Base-by-base conservation (phyloP, 2,329 filamentous ascomycete genomes). In the Aspergillus glaucus region DNA sequence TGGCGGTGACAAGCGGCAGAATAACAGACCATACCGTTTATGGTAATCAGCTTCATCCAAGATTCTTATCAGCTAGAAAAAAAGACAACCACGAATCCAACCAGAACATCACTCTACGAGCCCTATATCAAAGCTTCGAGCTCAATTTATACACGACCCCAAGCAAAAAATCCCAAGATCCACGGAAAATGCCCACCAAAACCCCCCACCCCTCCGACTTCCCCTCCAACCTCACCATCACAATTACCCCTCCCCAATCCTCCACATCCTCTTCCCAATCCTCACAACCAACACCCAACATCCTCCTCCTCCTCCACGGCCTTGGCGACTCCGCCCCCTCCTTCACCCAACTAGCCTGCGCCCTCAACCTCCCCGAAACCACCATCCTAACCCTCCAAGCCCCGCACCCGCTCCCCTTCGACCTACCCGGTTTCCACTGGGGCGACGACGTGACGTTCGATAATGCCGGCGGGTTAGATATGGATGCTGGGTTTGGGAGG, bases 221-320 rank as follows among this genome's bases (percentile, higher is more conserved):
- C 54, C 72, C 77, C 10, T 50, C 70, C 12, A 50, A 60, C 36
- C 60, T 73, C 44, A 68, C 64, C 6, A 17, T 37, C 34, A 37
- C 34, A n/a, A 37, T 37, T n/a, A 37, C n/a, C 6, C n/a, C 9
- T 71, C 79, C 34, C 53, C 58, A 30, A 62, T 64, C 22, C 80
- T 86, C 52, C 53, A 57, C 51, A 49, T 54, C 50, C 15, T 55
- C 19, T 71, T 79, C 32, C 53, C 58, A 28, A 62, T 64, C 22
- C 80, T 86, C 52, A 41, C n/a, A 15, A 40, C 79, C 79, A 10
- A 81, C 85, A 8, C 86, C 83, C 40, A 85, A 91, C 58, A 77
- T 94, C 57, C 81, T 95, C 53, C 72, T 95, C 62, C 79, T 95
- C 45, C 81, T 95, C 50, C 90, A 95, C 68, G 89, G 89, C 55